phyloP scores from a whole-genome alignment of 2,329 filamentous ascomycete species.

The Akanthomyces lecanii region DNA sequence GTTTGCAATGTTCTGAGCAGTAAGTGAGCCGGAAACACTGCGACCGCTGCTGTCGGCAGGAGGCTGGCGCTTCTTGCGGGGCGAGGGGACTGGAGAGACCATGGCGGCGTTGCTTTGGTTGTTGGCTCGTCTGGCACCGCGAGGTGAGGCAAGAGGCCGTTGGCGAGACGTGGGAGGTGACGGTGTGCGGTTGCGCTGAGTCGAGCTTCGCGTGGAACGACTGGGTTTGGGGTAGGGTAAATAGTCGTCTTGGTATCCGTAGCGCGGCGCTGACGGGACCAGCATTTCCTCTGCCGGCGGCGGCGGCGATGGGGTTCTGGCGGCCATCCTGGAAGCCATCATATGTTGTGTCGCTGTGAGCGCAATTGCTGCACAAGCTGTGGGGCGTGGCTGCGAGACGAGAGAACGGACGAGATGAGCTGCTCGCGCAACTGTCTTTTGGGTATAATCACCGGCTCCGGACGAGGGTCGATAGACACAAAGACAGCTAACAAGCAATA shows the following conservation, averaged over 20 bases:
- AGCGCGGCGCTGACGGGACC: conserved; percentile 65
- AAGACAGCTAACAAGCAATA: background rate
- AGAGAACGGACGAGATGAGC: background rate
- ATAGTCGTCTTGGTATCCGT: conserved; percentile 65
- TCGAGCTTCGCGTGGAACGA: conserved; percentile 53
- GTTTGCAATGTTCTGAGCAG: conserved; percentile 39
- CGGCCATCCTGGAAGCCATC: conserved; percentile 31
- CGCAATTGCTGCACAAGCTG: background rate
- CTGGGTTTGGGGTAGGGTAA: conserved; percentile 68
- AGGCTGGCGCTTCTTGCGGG: conserved; percentile 48
- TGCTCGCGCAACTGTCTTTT: conserved; percentile 3
- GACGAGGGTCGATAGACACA: background rate
- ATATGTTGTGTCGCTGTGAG: background rate
- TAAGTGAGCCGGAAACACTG: conserved; percentile 40
- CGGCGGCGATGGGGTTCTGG: conserved; percentile 58
- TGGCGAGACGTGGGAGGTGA: conserved; percentile 43
- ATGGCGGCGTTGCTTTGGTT: conserved; percentile 29
- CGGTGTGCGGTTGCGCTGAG: conserved; percentile 54
- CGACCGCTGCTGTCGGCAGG: conserved; percentile 45
- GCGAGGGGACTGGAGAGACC: conserved; percentile 42
- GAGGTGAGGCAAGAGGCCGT: conserved; percentile 29
- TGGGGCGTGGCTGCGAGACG: background rate
- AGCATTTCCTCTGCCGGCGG: conserved; percentile 42
- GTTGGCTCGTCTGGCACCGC: conserved; percentile 30
- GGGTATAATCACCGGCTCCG: background rate